These are phyloP conservation scores for Apiotrichum brassicae DNA, from an alignment of 1,284 basidiomycete genomes.

Conservation along the genomic window DNA sequence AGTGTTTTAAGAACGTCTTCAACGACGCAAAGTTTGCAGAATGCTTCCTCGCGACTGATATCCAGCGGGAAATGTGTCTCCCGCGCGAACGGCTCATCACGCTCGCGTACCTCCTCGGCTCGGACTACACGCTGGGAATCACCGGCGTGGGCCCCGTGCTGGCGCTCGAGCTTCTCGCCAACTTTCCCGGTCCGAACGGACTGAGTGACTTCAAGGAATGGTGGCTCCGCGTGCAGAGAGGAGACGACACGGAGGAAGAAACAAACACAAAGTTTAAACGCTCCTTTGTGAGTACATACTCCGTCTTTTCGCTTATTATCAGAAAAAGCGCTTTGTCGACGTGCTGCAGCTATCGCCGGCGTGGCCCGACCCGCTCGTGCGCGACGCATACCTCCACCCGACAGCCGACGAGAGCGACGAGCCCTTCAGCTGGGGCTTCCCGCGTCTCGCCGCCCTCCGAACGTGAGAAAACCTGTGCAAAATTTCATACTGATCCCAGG, in stretches of 20 bases:
- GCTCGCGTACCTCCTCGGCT: conserved; percentile 88
- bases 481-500: conserved; percentile 46
- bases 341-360: conserved; percentile 64
- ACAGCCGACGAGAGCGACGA: conserved; percentile 85
- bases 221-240: conserved; percentile 93
- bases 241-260: conserved; percentile 69
- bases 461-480: conserved; percentile 52
- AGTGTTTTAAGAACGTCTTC: conserved; percentile 99
- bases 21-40: conserved; percentile 98
- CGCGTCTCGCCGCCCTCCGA: conserved; percentile 85
- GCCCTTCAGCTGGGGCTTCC: conserved; percentile 93
- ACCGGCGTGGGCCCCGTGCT: conserved; percentile 90
- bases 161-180: conserved; percentile 87
- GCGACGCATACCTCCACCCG: conserved; percentile 88
- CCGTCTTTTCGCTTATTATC: too few species aligned
- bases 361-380: conserved; percentile 87
- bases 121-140: conserved; percentile 97
- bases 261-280: conserved; percentile 68
- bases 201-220: conserved; percentile 82
- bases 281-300: conserved; percentile 66
- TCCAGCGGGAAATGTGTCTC: conserved; percentile 81
- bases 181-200: conserved; percentile 79
- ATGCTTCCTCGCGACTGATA: conserved; percentile 79
- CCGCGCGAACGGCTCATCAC: conserved; percentile 80
- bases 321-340: conserved; percentile 86